Evolutionary conservation across 2,329 filamentous ascomycete genomes (phyloP).

Genomic region (Stenocarpella maydis): DNA sequence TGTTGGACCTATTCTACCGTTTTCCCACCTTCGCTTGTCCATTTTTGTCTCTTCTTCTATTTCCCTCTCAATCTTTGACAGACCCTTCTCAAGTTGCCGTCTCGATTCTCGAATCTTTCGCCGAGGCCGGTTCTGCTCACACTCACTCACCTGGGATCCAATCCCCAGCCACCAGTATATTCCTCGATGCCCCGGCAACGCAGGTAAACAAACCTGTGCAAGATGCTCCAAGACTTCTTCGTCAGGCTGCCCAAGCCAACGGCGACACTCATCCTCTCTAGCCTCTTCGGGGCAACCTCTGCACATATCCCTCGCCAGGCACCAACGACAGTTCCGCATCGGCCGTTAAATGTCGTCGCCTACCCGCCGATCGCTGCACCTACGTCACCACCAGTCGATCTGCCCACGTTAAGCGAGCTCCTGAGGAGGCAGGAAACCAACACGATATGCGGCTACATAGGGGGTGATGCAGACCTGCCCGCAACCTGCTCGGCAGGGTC

Average conservation of each 20-base stretch:
- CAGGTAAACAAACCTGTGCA: background rate
- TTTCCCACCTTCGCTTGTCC: conserved; percentile 21
- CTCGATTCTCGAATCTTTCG: background rate
- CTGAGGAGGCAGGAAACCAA: conserved; percentile 54
- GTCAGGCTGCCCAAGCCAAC: conserved; percentile 42
- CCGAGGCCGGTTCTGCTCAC: background rate
- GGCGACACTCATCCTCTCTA: conserved; percentile 43
- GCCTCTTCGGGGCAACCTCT: conserved; percentile 39
- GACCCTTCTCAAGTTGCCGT: background rate
- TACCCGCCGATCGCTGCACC: conserved; percentile 45
- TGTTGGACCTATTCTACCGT: conserved; percentile 7
- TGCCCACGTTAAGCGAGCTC: conserved; percentile 46
- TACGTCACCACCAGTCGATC: conserved; percentile 51
- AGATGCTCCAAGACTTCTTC: conserved; percentile 40
- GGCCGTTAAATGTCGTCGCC: conserved; percentile 44
- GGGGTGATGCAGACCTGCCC: conserved; percentile 58
- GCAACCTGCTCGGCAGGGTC: conserved; percentile 66
- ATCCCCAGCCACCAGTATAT: conserved; percentile 6
- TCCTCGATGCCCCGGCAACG: conserved; percentile 23
- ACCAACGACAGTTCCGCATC: conserved; percentile 41
- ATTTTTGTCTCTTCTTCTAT: background rate
- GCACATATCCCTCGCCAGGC: conserved; percentile 41
- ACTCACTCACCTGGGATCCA: background rate
- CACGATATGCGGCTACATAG: conserved; percentile 67
- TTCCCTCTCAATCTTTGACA: conserved; percentile 10